phyloP scores from a whole-genome alignment of 805 yeast species.

The Komagataella pastoris region DNA sequence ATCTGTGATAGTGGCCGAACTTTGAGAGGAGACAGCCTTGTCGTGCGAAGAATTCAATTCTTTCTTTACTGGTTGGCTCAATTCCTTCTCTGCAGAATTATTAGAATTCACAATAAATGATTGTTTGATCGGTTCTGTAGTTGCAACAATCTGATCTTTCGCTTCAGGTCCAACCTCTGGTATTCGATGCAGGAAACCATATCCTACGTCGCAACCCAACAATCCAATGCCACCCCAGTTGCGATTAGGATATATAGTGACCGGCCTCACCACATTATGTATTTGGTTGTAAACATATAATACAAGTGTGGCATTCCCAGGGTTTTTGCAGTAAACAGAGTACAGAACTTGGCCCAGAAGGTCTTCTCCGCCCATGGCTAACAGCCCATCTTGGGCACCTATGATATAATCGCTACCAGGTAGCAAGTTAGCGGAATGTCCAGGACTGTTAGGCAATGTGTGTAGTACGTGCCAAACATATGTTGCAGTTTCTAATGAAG shows the following conservation, averaged over 20 bases:
- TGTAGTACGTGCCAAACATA: conserved; percentile 79
- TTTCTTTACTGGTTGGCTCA: background rate
- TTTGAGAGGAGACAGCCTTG: background rate
- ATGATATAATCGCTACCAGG: conserved; percentile 83
- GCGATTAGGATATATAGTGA: conserved; percentile 61
- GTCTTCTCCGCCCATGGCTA: conserved; percentile 82
- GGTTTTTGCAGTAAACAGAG: conserved; percentile 27
- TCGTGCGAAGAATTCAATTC: background rate
- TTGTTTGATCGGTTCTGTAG: conserved; percentile 8
- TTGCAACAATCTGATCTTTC: conserved; percentile 12
- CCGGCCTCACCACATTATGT: conserved; percentile 76
- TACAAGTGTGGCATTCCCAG: conserved; percentile 21
- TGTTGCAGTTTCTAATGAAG: conserved; percentile 62
- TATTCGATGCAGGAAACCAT: conserved; percentile 77
- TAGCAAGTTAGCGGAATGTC: conserved; percentile 66
- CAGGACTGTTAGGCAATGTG: conserved; percentile 68
- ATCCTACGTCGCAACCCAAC: conserved; percentile 91
- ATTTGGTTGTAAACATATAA: conserved; percentile 81
- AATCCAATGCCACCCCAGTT: conserved; percentile 77
- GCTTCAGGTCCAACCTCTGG: conserved; percentile 54
- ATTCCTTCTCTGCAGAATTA: background rate
- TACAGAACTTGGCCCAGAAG: conserved; percentile 55
- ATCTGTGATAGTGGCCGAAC: background rate
- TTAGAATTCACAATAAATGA: conserved; percentile 2
- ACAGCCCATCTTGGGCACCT: conserved; percentile 76